Percentiles rank a stretch among this genome's conserved stretches.
phyloP scores from a whole-genome alignment of 352 stramenopile species.

The Pythium apleroticum region DNA sequence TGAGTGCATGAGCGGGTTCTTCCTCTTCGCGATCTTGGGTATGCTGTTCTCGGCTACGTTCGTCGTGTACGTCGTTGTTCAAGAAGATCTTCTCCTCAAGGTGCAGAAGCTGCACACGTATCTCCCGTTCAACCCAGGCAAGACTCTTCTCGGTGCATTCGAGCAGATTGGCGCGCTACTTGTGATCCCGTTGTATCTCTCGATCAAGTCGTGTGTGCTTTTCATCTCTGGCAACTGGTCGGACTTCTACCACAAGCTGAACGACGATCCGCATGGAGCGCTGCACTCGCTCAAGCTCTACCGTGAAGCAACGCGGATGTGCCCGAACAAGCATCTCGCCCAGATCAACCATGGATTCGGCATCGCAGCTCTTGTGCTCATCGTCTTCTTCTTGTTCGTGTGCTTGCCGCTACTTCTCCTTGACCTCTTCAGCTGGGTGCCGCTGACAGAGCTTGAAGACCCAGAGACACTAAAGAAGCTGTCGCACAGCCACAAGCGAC shows the following conservation, averaged over 20 bases:
- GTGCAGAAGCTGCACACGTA: constrained; percentile 54
- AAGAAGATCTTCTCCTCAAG: constrained; percentile 57
- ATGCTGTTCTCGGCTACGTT: constrained; percentile 44
- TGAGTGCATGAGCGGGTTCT: constrained; percentile 45
- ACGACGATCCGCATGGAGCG: constrained; percentile 14
- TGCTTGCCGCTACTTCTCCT: constrained; percentile 54
- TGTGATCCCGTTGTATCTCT: constrained; percentile 51
- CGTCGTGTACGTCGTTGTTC: constrained; percentile 55
- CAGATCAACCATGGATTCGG: constrained; percentile 45
- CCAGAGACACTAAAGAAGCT: constrained; percentile 27
- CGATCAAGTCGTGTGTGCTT: constrained; percentile 60
- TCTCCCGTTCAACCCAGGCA: constrained; percentile 39
- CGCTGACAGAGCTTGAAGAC: constrained; percentile 42
- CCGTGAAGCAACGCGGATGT: constrained; percentile 10
- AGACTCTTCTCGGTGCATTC: constrained; percentile 29
- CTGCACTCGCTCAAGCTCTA: constrained; percentile 29
- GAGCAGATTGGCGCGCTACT: constrained; percentile 52
- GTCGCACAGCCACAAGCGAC: constrained; percentile 31
- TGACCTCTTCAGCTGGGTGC: constrained; percentile 60
- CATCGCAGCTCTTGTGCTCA: constrained; percentile 36
- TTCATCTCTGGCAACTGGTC: constrained; percentile 50
- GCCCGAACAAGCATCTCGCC: constrained; percentile 25
- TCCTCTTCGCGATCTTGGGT: constrained; percentile 30
- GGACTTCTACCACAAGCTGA: constrained; percentile 31
- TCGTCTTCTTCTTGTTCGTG: constrained; percentile 50